These are phyloP conservation scores for Lolium multiflorum DNA, from an alignment of 176 grass and related monocot genomes.

Conservation along the genomic window DNA sequence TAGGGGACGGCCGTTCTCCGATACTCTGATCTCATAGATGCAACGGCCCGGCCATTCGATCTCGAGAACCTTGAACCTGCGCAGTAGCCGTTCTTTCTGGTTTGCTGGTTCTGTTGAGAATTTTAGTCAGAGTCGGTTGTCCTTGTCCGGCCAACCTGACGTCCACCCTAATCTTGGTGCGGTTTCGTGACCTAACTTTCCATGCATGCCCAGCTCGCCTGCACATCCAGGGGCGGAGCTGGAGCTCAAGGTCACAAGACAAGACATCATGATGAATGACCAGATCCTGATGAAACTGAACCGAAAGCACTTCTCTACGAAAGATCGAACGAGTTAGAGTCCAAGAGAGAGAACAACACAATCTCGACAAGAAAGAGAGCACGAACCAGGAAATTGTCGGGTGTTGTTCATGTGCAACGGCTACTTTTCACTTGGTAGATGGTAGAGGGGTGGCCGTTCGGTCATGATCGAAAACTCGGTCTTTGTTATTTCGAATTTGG, in stretches of 20 bases:
- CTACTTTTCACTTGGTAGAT: not conserved
- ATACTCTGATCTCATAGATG: slow-evolving; percentile 38
- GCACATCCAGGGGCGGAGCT: too few relatives aligned
- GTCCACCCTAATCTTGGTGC: not conserved
- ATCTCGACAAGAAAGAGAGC: too few relatives aligned
- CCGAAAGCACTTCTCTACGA: not conserved
- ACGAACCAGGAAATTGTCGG: too few relatives aligned
- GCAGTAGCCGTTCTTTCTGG: not conserved
- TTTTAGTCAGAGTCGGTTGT: slow-evolving; percentile 40
- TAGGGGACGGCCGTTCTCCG: slow-evolving; percentile 17
- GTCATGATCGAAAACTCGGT: too few relatives aligned
- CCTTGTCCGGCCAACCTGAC: slow-evolving; percentile 32
- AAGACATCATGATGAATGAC: not conserved
- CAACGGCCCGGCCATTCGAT: not conserved
- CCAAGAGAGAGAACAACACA: too few relatives aligned
- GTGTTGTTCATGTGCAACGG: not conserved
- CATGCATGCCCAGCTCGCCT: not conserved
- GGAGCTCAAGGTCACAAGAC: not conserved
- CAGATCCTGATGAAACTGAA: not conserved
- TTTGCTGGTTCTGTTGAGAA: slow-evolving; percentile 27
- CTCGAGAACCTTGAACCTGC: not conserved
- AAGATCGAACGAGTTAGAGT: not conserved
- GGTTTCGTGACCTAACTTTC: not conserved
- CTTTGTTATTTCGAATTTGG: too few relatives aligned
- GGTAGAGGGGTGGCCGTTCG: too few relatives aligned